Evolutionary conservation across 1,284 basidiomycete species (phyloP), one percentile per base, ranked within the genome.

Genomic region (Pterulicium gracile): DNA sequence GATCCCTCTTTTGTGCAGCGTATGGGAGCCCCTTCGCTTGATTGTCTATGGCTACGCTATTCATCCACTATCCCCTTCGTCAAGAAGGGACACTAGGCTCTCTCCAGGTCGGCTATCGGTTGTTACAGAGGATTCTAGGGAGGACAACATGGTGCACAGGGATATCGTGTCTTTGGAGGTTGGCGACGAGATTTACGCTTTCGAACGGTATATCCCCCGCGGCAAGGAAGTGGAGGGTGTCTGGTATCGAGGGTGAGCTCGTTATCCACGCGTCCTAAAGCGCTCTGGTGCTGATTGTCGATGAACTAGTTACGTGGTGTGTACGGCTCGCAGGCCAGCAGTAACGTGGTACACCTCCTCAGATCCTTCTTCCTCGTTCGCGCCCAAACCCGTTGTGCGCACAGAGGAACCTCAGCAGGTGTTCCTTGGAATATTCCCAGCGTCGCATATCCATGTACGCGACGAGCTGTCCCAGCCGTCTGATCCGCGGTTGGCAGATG

Each of bases 171-270:
- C 79, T 14, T 70, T 89, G 44, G 87, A 89, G 53, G 83, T 97
- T 18, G 95, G 95, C 44, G 94, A 97, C 61, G 94, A 97, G 61
- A 83, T 98, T 32, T 97, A 97, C 66, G 91, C 92, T 19, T 95
- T 96, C 58, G 92, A 96, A 66, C 83, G 83, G 60, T 93, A 90
- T 61, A 80, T 73, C 0, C 83, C 82, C 20, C 70, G 67, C 49
- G 75, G 72, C 51, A 85, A 81, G 57, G 82, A 85, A 54, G 77
- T 77, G 13, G 85, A 89, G 47, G 81, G 81, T 19, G 63, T 82
- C 5, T 94, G 90, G 90, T 93, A 90, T 62, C 71, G 90, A 72
- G 90, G 91, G 90, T 90, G 59, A 63, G 84, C 76, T 41, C 47
- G 18, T 47, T 10, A 46, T 39, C 36, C 41, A 32, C 27, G 27